These are phyloP conservation scores for Articulospora tetracladia DNA, from an alignment of 495 filamentous ascomycete genomes.

Conservation along the genomic window DNA sequence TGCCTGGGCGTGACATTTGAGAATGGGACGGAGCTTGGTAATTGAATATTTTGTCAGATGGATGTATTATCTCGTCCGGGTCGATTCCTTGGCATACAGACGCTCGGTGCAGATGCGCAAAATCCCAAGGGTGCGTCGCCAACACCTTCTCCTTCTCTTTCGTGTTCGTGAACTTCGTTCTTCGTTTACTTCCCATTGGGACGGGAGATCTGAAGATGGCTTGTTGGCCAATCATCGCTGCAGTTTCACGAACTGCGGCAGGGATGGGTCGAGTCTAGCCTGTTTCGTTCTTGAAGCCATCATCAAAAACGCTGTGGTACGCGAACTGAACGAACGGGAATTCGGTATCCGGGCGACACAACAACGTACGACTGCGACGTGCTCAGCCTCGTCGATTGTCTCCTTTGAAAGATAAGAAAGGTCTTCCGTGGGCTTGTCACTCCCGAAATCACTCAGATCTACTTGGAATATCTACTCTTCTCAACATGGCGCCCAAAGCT, in stretches of 20 bases:
- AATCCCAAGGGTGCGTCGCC: too few relatives aligned
- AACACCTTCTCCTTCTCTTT: not conserved
- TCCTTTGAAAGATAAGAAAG: not conserved
- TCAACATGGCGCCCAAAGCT: constrained; percentile 18
- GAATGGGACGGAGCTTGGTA: too few relatives aligned
- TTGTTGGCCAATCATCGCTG: too few relatives aligned
- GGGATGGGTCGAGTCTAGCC: not conserved
- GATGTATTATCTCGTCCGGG: too few relatives aligned
- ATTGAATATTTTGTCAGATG: too few relatives aligned
- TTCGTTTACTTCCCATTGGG: not conserved
- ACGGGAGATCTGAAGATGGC: not conserved
- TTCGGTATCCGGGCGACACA: not conserved
- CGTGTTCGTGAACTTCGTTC: not conserved
- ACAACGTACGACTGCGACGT: not conserved
- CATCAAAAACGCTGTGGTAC: not conserved
- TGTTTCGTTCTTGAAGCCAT: not conserved
- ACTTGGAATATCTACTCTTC: not conserved
- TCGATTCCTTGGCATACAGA: too few relatives aligned
- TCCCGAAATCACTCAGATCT: not conserved
- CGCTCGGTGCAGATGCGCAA: too few relatives aligned
- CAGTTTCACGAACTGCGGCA: too few relatives aligned
- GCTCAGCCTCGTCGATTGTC: constrained; percentile 7
- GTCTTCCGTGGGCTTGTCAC: not conserved
- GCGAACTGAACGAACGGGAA: constrained; percentile 1
- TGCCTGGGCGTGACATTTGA: too few relatives aligned